phyloP scores from a whole-genome alignment of 2,329 filamentous ascomycete genomes.

The Dothidotthia symphoricarpi region DNA sequence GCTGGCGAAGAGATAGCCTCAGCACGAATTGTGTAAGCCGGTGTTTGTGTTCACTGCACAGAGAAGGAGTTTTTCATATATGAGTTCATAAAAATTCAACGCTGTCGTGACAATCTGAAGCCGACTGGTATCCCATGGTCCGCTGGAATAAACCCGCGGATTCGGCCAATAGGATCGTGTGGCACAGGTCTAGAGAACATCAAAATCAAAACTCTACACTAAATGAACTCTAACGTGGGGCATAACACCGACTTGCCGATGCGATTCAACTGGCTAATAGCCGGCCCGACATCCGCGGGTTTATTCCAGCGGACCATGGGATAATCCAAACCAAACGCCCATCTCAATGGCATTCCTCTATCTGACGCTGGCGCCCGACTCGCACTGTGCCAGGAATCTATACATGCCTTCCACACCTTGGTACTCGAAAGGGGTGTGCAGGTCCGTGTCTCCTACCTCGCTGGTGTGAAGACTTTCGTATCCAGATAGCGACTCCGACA shows the following conservation, averaged over 20 bases:
- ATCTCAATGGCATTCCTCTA: not conserved
- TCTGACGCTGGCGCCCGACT: slow-evolving; percentile 38
- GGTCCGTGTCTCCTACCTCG: slow-evolving; percentile 45
- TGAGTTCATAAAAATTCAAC: slow-evolving; percentile 9
- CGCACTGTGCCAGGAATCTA: slow-evolving; percentile 64
- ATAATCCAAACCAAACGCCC: slow-evolving; percentile 14
- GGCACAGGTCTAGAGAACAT: no score
- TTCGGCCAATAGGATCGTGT: no score
- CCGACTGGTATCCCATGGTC: slow-evolving; percentile 34
- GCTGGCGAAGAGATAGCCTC: no score
- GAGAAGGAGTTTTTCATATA: slow-evolving; percentile 12
- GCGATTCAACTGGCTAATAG: no score
- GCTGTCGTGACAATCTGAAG: slow-evolving; percentile 23
- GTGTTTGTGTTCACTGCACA: no score
- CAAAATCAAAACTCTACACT: no score
- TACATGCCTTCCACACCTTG: slow-evolving; percentile 66
- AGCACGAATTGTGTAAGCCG: no score
- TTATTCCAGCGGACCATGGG: no score
- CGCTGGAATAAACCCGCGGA: no score
- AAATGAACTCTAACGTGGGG: no score
- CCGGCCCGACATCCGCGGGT: no score
- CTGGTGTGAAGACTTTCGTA: slow-evolving; percentile 60
- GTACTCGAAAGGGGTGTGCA: slow-evolving; percentile 53
- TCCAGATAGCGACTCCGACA: slow-evolving; percentile 50
- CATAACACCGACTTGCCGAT: no score